Base-by-base conservation (phyloP, 108 stramenopile genomes). In the Nitzschia sp. region DNA sequence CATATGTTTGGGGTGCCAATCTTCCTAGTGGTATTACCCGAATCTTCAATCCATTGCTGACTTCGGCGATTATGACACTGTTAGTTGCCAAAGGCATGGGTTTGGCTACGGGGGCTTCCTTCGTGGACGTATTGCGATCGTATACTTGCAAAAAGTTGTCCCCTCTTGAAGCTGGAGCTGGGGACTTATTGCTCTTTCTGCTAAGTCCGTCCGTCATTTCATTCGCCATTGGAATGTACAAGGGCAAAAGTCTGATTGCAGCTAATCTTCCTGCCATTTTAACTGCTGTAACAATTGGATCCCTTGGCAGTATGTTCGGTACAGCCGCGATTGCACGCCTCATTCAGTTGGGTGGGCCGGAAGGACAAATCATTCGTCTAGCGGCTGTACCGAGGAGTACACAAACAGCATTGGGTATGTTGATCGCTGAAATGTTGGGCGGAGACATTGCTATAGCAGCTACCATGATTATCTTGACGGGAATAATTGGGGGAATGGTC, bases 401-500 rank as follows among this genome's bases (percentile, higher is more conserved):
- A 55, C 95, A 94, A 9, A 85, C 85, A 33, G 93, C 96, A 1
- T 70, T 97, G 54, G 96, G 94, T 19, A 92, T 95, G 88, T 87
- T 93, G 0, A 94, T 95, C 66, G 94, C 93, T 3, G 71, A 77
- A 18, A 90, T 95, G 13, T 26, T 97, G 8, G 95, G 94, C 4
- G 93, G 90, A 21, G 90, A 97, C 71, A 78, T 79, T 2, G 73
- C 81, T 4, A 38, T 97, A 29, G 95, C 96, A 15, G 93, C 95
- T 11, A 80, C 85, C 24, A 89, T 94, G 48, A 95, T 95, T 13
- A 94, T 97, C 3, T 58, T 96, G 6, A 95, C 96, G 3, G 96
- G 96, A 13, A 64, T 97, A 57, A 84, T 97, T 56, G 96, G 96
- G 27, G 96, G 95, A 35, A 95, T 93, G 79, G 92, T 95, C 64